Evolutionary conservation across 148 eudicot species (phyloP), one percentile per base, ranked within the genome.

Genomic region (Rhododendron williamsianum): DNA sequence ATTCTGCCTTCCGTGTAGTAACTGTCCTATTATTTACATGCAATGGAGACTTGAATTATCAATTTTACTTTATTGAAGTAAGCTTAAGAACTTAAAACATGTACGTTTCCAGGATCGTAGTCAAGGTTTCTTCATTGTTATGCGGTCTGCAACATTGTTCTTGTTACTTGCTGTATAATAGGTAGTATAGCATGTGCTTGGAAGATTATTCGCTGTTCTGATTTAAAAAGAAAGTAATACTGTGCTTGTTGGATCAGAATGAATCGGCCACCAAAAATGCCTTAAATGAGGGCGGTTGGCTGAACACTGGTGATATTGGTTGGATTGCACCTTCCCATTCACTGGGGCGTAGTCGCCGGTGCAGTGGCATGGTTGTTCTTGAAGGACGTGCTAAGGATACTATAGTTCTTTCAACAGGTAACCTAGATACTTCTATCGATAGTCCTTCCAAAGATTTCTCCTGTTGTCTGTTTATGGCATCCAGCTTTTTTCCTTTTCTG

Each of bases 351-450:
- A 93, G 98, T 90, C 98, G 98, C 78, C 89, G 81, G 76, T 91
- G 96, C 85, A 94, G 96, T 81, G 99, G 98, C 58, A 88, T 93
- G 84, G 81, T 97, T 88, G 96, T 94, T 90, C 95, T 94, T 76
- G 98, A 95, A 88, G 99, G 99, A 82, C 98, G 99, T 81, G 96
- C 96, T 36, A 97, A 97, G 87, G 99, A 97, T 89, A 97, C 98
- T 41, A 95, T 97, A 81, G 99, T 97, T 90, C 98, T 97, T 84
- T 91, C 91, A 51, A 97, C 95, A 88, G 99, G 99, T 97, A 87
- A 71, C 38, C 36, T 71, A 30, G 41, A 30, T 71, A 30, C 38
- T 71, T 71, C 76, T 33, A 30, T 71, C 3, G 33, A 15, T 71
- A 33, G 76, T 4, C 41, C 38, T 71, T 71, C 38, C 38, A 48